Conservation (phyloP, 106 monocot species). For the Ottelia alismoides region DNA sequence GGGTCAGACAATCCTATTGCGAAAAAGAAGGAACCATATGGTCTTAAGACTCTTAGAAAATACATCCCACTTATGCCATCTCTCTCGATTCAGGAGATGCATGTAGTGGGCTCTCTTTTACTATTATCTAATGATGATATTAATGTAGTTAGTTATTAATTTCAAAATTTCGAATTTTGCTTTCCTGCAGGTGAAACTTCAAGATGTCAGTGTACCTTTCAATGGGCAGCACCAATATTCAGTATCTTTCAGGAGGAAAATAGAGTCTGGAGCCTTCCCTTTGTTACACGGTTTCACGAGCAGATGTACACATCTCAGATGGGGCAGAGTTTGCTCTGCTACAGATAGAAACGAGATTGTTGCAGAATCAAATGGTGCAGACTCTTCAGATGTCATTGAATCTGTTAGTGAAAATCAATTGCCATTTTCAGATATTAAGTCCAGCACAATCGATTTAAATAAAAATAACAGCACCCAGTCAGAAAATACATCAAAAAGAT, state of each 20-base stretch:
- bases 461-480: not conserved
- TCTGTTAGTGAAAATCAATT: not conserved
- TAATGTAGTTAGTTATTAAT: too few species aligned
- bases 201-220: not conserved
- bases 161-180: too few species aligned
- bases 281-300: not conserved
- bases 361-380: slow-evolving; percentile 10
- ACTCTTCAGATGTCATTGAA: slow-evolving; percentile 10
- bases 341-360: slow-evolving; percentile 18
- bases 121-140: too few species aligned
- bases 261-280: not conserved
- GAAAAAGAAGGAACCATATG: too few species aligned
- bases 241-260: not conserved
- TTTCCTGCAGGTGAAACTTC: slow-evolving; percentile 1
- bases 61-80: too few species aligned
- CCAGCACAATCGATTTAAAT: slow-evolving; percentile 5
- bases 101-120: too few species aligned
- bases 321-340: slow-evolving; percentile 6
- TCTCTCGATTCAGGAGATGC: too few species aligned
- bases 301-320: slow-evolving; percentile 1
- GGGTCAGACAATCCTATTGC: too few species aligned
- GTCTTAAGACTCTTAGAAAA: too few species aligned
- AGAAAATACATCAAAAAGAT: slow-evolving; percentile 19
- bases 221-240: not conserved
- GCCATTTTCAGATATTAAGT: slow-evolving; percentile 8